Base-by-base conservation (phyloP, 768 basidiomycete species). In the Boletus sp. region DNA sequence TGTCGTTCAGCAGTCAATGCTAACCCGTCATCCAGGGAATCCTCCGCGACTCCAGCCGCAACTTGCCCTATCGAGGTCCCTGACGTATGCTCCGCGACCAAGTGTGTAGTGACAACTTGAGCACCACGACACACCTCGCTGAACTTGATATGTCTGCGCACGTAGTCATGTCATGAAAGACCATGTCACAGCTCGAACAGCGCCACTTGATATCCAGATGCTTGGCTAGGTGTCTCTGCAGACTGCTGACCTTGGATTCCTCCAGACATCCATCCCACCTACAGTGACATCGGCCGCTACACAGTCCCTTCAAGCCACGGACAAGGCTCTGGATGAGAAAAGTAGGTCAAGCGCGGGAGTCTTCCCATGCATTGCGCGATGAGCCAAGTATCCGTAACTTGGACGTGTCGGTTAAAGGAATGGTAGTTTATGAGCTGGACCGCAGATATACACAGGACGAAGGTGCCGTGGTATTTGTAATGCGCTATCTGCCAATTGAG, bases 351-450 rank as follows among this genome's bases (percentile, higher is more conserved):
- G n/a, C 7, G 33, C 18, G 48, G 62, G 20, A 64, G 45, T 37
- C 54, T 60, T 17, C 39, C 54, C 47, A 64, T 64, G 49, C 58
- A 60, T 12, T 54, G 54, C 8, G 52, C 54, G 33, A 64, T 44
- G 41, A 56, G 45, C 57, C 62, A 60, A 30, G 52, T 20, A 12
- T 54, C 45, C 58, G 54, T 63, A 40, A 10, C 20, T 2, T 36
- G 12, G 52, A 41, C n/a, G 36, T 10, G 39, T 47, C 2, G 3
- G 9, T 35, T 28, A 37, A 37, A 35, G 29, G 47, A 44, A 20
- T 52, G 47, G 37, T 9, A 4, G 24, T 20, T 3, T 28, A 18
- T 46, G 44, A 29, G n/a, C 47, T 9, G 7, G 51, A 11, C 42
- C n/a, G 37, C 29, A 15, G 14, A 48, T 45, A 41, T 30, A 33